phyloP scores from a whole-genome alignment of 805 yeast genomes.

The Metschnikowia arizonensis region DNA sequence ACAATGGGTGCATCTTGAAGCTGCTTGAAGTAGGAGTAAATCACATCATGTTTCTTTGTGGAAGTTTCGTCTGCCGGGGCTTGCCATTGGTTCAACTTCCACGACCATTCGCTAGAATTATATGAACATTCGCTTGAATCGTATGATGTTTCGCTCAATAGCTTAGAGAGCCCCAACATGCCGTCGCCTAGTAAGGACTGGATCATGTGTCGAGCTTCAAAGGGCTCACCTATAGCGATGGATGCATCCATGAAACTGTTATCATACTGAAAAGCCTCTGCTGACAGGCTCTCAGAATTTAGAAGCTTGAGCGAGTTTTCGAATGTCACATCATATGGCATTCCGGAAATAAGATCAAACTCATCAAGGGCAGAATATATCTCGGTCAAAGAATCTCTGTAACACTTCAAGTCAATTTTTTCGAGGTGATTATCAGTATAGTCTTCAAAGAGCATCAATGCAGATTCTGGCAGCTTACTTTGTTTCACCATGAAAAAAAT shows the following conservation, averaged over 20 bases:
- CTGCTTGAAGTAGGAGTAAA: constrained; percentile 51
- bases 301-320: constrained; percentile 46
- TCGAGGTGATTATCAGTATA: constrained; percentile 7
- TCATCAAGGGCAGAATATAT: constrained; percentile 57
- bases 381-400: constrained; percentile 9
- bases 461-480: constrained; percentile 36
- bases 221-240: constrained; percentile 11
- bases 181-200: constrained; percentile 49
- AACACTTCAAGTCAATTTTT: background rate
- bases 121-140: constrained; percentile 24
- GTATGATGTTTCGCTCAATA: constrained; percentile 29
- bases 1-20: constrained; percentile 36
- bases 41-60: constrained; percentile 38
- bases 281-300: constrained; percentile 23
- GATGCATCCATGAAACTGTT: constrained; percentile 55
- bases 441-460: constrained; percentile 50
- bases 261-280: constrained; percentile 47
- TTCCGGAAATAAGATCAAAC: constrained; percentile 59
- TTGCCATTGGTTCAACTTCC: constrained; percentile 81
- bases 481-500: constrained; percentile 31
- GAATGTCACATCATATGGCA: constrained; percentile 56
- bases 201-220: constrained; percentile 20
- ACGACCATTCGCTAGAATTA: constrained; percentile 49
- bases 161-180: constrained; percentile 51
- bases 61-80: constrained; percentile 46